Evolutionary conservation across 2,329 filamentous ascomycete genomes (phyloP).

Genomic region (Camptophora hylomeconis): DNA sequence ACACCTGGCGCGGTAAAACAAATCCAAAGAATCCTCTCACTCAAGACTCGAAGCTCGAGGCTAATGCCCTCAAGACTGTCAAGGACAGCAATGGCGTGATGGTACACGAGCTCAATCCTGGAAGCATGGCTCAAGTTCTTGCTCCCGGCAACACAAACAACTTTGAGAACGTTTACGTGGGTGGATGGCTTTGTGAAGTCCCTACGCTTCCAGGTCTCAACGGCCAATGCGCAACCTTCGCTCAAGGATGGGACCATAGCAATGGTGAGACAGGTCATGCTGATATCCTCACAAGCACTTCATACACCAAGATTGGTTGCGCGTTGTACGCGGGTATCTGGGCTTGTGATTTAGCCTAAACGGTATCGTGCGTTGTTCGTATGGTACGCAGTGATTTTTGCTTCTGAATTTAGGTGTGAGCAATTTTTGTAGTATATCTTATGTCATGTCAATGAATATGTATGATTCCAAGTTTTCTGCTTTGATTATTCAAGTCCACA

Average conservation of each 20-base stretch:
- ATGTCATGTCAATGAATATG: too few species aligned
- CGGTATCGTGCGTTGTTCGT: not conserved
- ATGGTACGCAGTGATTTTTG: too few species aligned
- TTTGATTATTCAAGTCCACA: too few species aligned
- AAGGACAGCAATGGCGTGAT: conserved; percentile 11
- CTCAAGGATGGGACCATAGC: conserved; percentile 13
- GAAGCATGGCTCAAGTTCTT: conserved; percentile 16
- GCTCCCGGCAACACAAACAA: conserved; percentile 12
- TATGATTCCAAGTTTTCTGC: too few species aligned
- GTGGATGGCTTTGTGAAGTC: conserved; percentile 18
- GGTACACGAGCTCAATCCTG: conserved; percentile 16
- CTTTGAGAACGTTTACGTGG: conserved; percentile 17
- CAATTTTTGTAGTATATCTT: too few species aligned
- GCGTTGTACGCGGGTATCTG: conserved; percentile 6
- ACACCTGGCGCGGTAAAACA: conserved; percentile 11
- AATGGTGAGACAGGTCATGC: conserved; percentile 15
- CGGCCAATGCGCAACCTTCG: conserved; percentile 12
- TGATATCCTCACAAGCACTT: conserved; percentile 8
- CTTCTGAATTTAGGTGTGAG: too few species aligned
- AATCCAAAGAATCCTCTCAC: conserved; percentile 9
- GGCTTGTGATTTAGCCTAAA: conserved; percentile 12
- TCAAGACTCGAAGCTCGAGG: conserved; percentile 11
- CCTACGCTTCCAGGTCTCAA: conserved; percentile 11
- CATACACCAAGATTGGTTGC: conserved; percentile 13
- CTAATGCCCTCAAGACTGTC: conserved; percentile 15